These are phyloP conservation scores for Didymella keratinophila DNA, from an alignment of 2,329 filamentous ascomycete species.

Conservation along the genomic window DNA sequence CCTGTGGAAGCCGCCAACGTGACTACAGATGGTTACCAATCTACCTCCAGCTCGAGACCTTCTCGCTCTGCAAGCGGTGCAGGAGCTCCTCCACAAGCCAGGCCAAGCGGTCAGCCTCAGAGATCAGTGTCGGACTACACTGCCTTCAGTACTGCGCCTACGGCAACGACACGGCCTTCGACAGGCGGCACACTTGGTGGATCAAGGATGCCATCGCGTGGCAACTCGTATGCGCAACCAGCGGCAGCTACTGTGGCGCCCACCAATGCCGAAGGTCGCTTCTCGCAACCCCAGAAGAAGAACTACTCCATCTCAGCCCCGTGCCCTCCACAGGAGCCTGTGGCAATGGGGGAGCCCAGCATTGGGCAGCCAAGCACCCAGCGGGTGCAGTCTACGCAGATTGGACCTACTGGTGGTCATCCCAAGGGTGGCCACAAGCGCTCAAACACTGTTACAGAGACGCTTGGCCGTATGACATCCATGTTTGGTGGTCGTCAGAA, in stretches of 20 bases:
- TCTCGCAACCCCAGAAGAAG: constrained; percentile 76
- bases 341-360: constrained; percentile 52
- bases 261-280: constrained; percentile 87
- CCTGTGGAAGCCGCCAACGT: constrained; percentile 54
- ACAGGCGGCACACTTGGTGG: constrained; percentile 79
- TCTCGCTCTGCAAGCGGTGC: constrained; percentile 31
- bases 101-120: constrained; percentile 56
- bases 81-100: constrained; percentile 42
- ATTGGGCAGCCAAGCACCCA: constrained; percentile 68
- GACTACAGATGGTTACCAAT: constrained; percentile 49
- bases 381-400: constrained; percentile 61
- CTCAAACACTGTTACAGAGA: constrained; percentile 71
- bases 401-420: constrained; percentile 27
- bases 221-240: constrained; percentile 84
- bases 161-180: constrained; percentile 66
- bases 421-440: constrained; percentile 66
- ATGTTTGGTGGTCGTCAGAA: constrained; percentile 70
- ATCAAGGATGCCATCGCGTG: constrained; percentile 72
- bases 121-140: constrained; percentile 60
- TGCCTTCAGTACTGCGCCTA: constrained; percentile 52
- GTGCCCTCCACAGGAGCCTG: constrained; percentile 61
- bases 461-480: constrained; percentile 81
- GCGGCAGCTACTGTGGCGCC: constrained; percentile 85
- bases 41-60: constrained; percentile 35
- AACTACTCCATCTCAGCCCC: constrained; percentile 76